Evolutionary conservation across 257 asterid genomes (phyloP).

Genomic region (Knoxia roxburghii): DNA sequence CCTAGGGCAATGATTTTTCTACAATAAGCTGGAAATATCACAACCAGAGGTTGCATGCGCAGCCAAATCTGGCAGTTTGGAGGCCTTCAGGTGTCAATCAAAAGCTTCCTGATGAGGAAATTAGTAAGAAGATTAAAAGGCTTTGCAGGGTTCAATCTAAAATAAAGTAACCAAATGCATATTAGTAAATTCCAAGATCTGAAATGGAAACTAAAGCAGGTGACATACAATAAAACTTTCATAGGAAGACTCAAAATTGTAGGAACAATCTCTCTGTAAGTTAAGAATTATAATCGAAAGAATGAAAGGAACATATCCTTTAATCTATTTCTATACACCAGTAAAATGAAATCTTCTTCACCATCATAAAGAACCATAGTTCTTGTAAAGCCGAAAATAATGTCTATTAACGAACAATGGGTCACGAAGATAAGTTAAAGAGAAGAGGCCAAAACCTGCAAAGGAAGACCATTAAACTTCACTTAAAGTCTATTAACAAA

Average conservation of each 20-base stretch:
- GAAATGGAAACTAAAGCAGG: background rate
- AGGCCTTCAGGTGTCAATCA: background rate
- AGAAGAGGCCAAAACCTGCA: constrained; percentile 1
- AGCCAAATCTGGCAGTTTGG: background rate
- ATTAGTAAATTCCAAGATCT: background rate
- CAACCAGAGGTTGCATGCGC: background rate
- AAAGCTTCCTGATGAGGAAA: background rate
- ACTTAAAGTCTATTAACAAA: too few relatives aligned
- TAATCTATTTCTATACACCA: background rate
- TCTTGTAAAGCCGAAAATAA: background rate
- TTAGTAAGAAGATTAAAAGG: background rate
- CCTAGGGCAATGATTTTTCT: background rate
- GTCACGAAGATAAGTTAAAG: background rate
- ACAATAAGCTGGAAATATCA: background rate
- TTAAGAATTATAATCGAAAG: background rate
- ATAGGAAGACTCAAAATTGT: background rate
- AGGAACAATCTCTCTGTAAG: background rate
- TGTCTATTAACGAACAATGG: background rate
- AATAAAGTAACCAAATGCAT: background rate
- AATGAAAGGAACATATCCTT: background rate
- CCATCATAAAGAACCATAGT: background rate
- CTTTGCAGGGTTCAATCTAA: background rate
- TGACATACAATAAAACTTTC: background rate
- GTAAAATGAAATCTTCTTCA: background rate
- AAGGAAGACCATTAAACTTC: background rate